Base-by-base conservation (phyloP, 1,284 basidiomycete genomes). In the Microbotryum violaceum region DNA sequence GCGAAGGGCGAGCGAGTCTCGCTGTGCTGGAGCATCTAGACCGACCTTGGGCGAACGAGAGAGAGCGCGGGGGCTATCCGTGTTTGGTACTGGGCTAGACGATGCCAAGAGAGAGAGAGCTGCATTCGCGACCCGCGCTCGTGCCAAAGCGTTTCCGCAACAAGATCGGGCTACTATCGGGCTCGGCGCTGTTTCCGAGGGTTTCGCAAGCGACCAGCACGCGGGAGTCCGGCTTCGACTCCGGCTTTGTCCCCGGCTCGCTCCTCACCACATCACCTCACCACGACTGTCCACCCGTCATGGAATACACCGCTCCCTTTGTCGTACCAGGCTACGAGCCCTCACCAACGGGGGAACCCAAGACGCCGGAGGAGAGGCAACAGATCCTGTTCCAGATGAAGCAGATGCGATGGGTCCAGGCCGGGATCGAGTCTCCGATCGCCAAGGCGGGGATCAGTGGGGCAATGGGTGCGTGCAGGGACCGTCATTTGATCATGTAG, bases 271-370 rank as follows among this genome's bases (percentile, higher is more conserved):
- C 29, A 18, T 31, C 25, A 23, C 31, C 27, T 1, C 51, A 53
- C 51, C n/a, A 31, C 31, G 2, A n/a, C 23, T 27, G 12, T 12
- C 10, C n/a, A 25, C 21, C 37, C 16, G 37, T 42, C 2, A 60
- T 60, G 58, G 55, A 60, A 48, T 63, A 63, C 54, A 44, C 63
- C 23, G 62, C 70, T 2, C 70, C 70, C 5, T 70, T 69, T 29
- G 68, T 71, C 33, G 67, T 70, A 3, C 70, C 70, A 10, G 70
- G 70, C 10, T 70, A 70, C 61, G 70, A 71, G 48, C 70, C 70
- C 5, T 60, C 58, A 0, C 27, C 54, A 18, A 58, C 56, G n/a
- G 57, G 57, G 9, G 53, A 55, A 16, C 52, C 62, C 46, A 70
- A 67, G 56, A 66, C 59, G n/a, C n/a, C 50, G 20, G 64, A 67